Evolutionary conservation across 192 early-diverging fungal species (phyloP).

Genomic region (Rhizophagus clarus): DNA sequence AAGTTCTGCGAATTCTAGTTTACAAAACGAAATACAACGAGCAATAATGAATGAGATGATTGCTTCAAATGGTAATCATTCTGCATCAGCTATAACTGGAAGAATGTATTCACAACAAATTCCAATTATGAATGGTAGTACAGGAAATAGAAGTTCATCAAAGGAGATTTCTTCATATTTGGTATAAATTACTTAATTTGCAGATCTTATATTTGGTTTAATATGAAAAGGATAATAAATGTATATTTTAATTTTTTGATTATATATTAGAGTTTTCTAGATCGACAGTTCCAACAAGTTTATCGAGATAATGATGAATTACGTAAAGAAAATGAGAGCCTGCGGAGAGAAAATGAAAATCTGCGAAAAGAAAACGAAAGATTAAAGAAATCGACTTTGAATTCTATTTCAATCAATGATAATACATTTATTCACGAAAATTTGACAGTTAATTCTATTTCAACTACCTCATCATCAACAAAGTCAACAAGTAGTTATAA

Average conservation of each 20-base stretch:
- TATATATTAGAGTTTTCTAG: conserved; percentile 26
- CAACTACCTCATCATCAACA: neutral
- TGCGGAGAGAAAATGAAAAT: conserved; percentile 37
- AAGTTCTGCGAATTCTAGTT: conserved; percentile 20
- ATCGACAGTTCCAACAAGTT: conserved; percentile 36
- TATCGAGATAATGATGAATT: conserved; percentile 36
- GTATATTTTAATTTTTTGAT: neutral
- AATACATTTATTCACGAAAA: too few species aligned
- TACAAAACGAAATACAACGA: conserved; percentile 51
- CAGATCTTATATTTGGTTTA: conserved; percentile 12
- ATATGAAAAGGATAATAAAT: neutral
- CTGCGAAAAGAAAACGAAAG: conserved; percentile 36
- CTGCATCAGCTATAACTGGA: neutral
- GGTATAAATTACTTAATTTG: neutral
- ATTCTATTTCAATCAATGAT: neutral
- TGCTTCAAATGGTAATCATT: conserved; percentile 22
- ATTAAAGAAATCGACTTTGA: conserved; percentile 7
- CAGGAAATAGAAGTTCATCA: neutral
- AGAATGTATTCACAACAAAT: neutral
- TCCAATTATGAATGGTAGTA: neutral
- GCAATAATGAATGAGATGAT: conserved; percentile 41
- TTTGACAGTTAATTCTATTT: neutral
- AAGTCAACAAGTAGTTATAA: neutral
- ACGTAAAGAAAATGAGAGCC: conserved; percentile 33
- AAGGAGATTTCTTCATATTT: neutral